A percentile compares a stretch with the other conserved stretches of the same genome.
These are phyloP conservation scores for Hyaloscypha bicolor DNA, from an alignment of 495 filamentous ascomycete species.

Conservation along the genomic window DNA sequence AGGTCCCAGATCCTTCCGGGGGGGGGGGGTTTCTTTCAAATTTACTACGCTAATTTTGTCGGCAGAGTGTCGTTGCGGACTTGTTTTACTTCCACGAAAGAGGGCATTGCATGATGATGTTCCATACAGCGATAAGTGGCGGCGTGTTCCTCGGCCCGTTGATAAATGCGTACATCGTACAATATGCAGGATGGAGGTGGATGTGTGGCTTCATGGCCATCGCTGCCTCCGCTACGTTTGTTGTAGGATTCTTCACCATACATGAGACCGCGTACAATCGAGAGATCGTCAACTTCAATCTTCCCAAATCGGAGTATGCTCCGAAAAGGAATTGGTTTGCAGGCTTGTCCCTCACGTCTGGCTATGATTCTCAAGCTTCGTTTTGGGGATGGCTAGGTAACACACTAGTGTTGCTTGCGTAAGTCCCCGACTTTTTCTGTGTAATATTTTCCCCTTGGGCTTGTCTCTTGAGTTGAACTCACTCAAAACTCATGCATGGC, in stretches of 20 bases:
- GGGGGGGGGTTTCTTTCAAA: no score
- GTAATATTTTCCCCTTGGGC: background rate
- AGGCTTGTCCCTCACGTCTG: conserved; percentile 11
- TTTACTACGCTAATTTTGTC: background rate
- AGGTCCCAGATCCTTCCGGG: no score
- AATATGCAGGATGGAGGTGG: conserved; percentile 45
- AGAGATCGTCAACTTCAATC: conserved; percentile 18
- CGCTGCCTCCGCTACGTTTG: conserved; percentile 37
- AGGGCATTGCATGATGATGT: conserved; percentile 40
- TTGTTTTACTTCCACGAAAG: conserved; percentile 47
- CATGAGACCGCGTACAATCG: conserved; percentile 45
- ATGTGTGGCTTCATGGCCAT: conserved; percentile 42
- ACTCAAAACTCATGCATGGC: background rate
- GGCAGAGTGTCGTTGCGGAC: conserved; percentile 41
- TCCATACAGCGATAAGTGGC: conserved; percentile 13
- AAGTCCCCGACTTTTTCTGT: background rate
- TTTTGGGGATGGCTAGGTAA: conserved; percentile 13
- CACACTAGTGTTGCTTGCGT: conserved; percentile 7
- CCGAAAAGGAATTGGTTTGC: conserved; percentile 12
- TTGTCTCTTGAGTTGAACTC: background rate
- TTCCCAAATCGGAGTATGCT: conserved; percentile 2
- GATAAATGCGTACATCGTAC: conserved; percentile 44
- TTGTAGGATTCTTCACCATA: conserved; percentile 42
- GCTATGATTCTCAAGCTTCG: conserved; percentile 13
- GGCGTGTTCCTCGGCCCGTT: conserved; percentile 45